Base-by-base conservation (phyloP, 1,139 yeast genomes). In the Debaryomyces udenii region DNA sequence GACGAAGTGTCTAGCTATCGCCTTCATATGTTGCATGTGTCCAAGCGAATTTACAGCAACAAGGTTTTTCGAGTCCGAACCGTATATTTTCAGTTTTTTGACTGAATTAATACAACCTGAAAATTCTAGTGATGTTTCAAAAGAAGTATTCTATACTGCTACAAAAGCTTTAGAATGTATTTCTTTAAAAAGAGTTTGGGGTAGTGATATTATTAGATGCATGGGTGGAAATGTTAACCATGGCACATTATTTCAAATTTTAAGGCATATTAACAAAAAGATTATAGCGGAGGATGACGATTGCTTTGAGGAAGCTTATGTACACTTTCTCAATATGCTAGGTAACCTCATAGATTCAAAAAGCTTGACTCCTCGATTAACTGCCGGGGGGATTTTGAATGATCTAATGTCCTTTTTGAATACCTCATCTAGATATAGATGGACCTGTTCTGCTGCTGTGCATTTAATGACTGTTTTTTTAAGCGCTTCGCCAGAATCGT, bases 221-320 rank as follows among this genome's bases (percentile, higher is more conserved):
- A 64, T 90, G 51, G 89, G 94, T n/a, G 97, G 94, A 4, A 89
- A 89, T 56, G 90, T 91, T 27, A 82, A 83, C 43, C 96, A 91
- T 61, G 98, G 98, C 0, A 65, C 82, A 6, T 57, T 91, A 32
- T 87, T 85, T 66, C 91, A 87, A 53, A 76, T 84, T 35, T 62
- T 91, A 30, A 76, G 94, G 47, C 71, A 71, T 38, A 77, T 88
- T 18, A 70, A 80, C 42, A 76, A 78, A 45, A 71, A 76, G 37
- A 61, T 80, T 4, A 59, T 64, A 34, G 53, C 58, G 3, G 66
- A 68, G 3, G 70, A 63, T 24, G 62, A 61, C 9, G 62, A 64
- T 20, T 61, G 62, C 18, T 53, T 53, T 23, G 81, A 78, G 47
- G 69, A 69, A 10, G 82, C 76, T 30, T 74, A 80, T 48, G 71